These are phyloP conservation scores for Trametes versicolor DNA, from an alignment of 1,284 basidiomycete genomes.

Conservation along the genomic window DNA sequence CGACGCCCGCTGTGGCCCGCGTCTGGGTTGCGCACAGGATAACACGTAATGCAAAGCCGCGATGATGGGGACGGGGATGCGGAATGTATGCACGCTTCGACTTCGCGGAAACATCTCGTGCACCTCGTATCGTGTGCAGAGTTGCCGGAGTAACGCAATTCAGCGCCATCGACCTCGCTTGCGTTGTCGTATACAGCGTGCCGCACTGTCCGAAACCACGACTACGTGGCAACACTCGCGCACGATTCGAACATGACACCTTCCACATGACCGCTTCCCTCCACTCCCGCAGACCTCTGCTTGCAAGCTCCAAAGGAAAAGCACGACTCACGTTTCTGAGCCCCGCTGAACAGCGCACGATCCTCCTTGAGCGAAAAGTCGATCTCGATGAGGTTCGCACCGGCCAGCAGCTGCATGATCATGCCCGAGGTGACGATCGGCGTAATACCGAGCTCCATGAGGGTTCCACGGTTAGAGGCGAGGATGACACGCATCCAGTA, in stretches of 20 bases:
- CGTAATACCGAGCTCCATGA: conserved; percentile 99
- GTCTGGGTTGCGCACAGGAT: too few relatives aligned
- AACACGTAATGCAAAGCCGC: too few relatives aligned
- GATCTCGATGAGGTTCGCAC: conserved; percentile 97
- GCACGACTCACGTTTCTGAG: conserved; percentile 88
- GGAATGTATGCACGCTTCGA: too few relatives aligned
- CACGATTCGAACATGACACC: neutral
- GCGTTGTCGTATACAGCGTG: too few relatives aligned
- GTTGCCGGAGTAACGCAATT: too few relatives aligned
- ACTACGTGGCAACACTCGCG: too few relatives aligned
- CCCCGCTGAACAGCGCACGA: conserved; percentile 93
- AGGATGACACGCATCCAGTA: conserved; percentile 99
- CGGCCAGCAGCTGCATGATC: conserved; percentile 99
- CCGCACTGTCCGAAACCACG: too few relatives aligned
- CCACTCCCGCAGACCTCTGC: neutral
- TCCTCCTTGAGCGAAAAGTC: conserved; percentile 99
- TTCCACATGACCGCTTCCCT: neutral
- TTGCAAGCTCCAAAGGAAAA: neutral
- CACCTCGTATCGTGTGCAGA: too few relatives aligned
- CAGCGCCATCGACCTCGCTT: too few relatives aligned
- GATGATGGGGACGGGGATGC: too few relatives aligned
- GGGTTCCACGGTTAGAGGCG: conserved; percentile 96
- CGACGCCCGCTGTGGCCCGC: too few relatives aligned
- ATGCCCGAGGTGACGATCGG: conserved; percentile 98
- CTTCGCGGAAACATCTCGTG: too few relatives aligned